phyloP scores from a whole-genome alignment of 2,329 filamentous ascomycete genomes.

The Hansfordia pulvinata region DNA sequence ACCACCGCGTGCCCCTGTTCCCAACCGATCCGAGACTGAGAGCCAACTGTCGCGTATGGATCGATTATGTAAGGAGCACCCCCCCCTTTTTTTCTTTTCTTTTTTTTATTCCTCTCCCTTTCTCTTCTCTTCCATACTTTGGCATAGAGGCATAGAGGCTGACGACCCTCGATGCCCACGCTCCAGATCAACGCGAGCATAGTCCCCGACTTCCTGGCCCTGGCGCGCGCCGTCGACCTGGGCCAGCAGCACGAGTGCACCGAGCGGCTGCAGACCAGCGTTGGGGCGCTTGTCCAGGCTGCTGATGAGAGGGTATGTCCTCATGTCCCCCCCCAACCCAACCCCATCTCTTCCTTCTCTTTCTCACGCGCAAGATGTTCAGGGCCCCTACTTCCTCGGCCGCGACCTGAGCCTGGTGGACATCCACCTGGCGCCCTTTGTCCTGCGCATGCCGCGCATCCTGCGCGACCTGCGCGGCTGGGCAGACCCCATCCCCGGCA shows the following conservation, averaged over 20 bases:
- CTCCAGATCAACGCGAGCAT: conserved; percentile 62
- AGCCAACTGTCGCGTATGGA: conserved; percentile 68
- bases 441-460: conserved; percentile 53
- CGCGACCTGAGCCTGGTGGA: conserved; percentile 49
- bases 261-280: conserved; percentile 49
- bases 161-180: no score
- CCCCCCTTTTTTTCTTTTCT: no score
- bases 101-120: no score
- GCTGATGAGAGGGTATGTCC: conserved; percentile 26
- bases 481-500: conserved; percentile 47
- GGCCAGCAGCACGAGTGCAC: conserved; percentile 43
- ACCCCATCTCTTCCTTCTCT: no score
- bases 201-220: conserved; percentile 61
- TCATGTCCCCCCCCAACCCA: no score
- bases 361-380: no score
- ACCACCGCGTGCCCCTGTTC: conserved; percentile 44
- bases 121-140: no score
- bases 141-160: no score
- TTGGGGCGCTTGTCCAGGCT: conserved; percentile 36
- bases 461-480: conserved; percentile 52
- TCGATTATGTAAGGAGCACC: conserved; percentile 50
- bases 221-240: conserved; percentile 52
- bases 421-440: conserved; percentile 63
- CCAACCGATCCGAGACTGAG: conserved; percentile 51
- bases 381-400: conserved; percentile 57